Evolutionary conservation across 1,284 basidiomycete species (phyloP), one percentile per base, ranked within the genome.

Genomic region (Fomitopsis palustris): DNA sequence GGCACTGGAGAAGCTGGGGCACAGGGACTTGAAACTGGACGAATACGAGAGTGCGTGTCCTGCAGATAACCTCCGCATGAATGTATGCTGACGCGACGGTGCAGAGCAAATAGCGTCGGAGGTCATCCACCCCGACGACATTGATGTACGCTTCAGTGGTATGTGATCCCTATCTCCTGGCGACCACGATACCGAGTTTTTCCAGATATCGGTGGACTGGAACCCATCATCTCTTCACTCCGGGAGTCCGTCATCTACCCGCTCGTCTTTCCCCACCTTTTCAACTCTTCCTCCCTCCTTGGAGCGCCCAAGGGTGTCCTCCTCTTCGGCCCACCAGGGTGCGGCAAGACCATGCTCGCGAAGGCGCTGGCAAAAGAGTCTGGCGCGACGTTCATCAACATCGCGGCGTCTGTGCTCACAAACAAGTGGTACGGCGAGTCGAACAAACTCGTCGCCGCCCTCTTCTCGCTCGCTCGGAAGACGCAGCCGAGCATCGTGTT

Each of bases 341-440:
- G 94, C 64, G 94, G 94, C 23, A 96, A 96, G 78, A 96, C 95
- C 1, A 95, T 96, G 92, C 82, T 96, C 31, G 96, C 96, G 2
- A 95, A 95, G 70, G 96, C 96, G 5, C 82, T 98, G 7, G 96
- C 96, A 5, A 95, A 97, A 72, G 96, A 99, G 78, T 94, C 91
- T 16, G 93, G 94, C 25, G 97, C 97, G 21, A 97, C 95, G 0
- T 99, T 99, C 72, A 94, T 96, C 79, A 95, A 95, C 75, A 88
- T 95, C 62, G 86, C 91, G 3, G 89, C 88, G 4, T 86, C 87
- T 0, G 86, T 86, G 3, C 80, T 93, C 12, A 88, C 92, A 38
- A 93, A 91, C 77, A 96, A 96, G 76, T 98, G 95, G 96, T 98
- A 96, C 67, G 97, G 96, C 57, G 96, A 99, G 75, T 95, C 92